Percentiles rank a stretch among this genome's conserved stretches.
phyloP scores from a whole-genome alignment of 2,329 filamentous ascomycete genomes.

The Cryphonectria radicalis region DNA sequence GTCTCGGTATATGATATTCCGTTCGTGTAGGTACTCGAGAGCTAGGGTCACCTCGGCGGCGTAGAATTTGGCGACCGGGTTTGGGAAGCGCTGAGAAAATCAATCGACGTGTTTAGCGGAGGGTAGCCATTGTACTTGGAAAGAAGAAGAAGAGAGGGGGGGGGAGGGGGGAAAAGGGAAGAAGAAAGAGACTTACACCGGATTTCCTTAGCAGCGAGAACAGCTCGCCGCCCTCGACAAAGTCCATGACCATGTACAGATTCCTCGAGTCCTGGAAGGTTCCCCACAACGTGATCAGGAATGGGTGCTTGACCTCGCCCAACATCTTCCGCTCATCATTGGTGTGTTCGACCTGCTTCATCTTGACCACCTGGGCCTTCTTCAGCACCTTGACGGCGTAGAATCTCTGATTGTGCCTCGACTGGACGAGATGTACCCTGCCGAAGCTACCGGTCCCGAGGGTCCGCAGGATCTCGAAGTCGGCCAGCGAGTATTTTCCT shows the following conservation, averaged over 20 bases:
- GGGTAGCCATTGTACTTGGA: background rate
- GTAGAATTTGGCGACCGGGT: slow-evolving; percentile 98
- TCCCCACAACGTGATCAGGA: slow-evolving; percentile 96
- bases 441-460: slow-evolving; percentile 97
- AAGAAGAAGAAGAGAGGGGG: background rate
- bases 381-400: slow-evolving; percentile 99
- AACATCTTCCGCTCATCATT: slow-evolving; percentile 98
- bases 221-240: slow-evolving; percentile 96
- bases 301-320: slow-evolving; percentile 95
- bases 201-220: slow-evolving; percentile 96
- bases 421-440: slow-evolving; percentile 93
- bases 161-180: too few species aligned
- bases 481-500: slow-evolving; percentile 92
- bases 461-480: slow-evolving; percentile 89
- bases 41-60: slow-evolving; percentile 96
- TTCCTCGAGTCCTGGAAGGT: slow-evolving; percentile 96
- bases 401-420: slow-evolving; percentile 96
- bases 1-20: slow-evolving; percentile 97
- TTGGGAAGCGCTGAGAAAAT: slow-evolving; percentile 81
- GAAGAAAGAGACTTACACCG: slow-evolving; percentile 65
- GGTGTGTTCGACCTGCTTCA: slow-evolving; percentile 99
- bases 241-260: slow-evolving; percentile 99
- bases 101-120: slow-evolving; percentile 32
- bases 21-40: slow-evolving; percentile 90
- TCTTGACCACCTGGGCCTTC: slow-evolving; percentile 97